Base-by-base conservation (phyloP, 2,329 filamentous ascomycete species). In the Stenocarpella maydis region DNA sequence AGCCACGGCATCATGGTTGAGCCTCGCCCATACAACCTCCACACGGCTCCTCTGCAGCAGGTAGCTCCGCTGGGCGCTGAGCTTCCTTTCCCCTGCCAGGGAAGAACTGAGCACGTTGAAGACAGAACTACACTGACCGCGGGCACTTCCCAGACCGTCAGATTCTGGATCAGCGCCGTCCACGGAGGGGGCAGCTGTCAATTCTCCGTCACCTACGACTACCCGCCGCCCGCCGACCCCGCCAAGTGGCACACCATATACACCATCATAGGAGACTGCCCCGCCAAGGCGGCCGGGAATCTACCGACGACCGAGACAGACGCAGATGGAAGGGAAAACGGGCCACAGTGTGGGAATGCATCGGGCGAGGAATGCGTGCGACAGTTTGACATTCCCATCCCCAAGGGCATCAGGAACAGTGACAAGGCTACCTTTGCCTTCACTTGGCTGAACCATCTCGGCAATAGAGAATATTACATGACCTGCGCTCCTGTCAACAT, bases 401-500 rank as follows among this genome's bases (percentile, higher is more conserved):
- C 58, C 21, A 9, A 12, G 7, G 41, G 58, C 19, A 31, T 61
- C 14, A 26, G 19, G n/a, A 61, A 61, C 12, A 24, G 19, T 10
- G 58, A 61, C 4, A 76, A 71, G 81, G 88, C 86, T 37, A 78
- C 90, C 0, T 81, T 91, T 14, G 84, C 85, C 2, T 91, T 89
- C 88, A 87, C 85, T 6, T 88, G 86, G 86, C 87, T 88, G 77
- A 89, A 88, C 78, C 83, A 84, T 72, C 77, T 88, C 19, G 88
- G 88, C 7, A 88, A 90, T 72, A 82, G 88, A 21, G 89, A 91
- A 75, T 87, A 90, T 82, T 92, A 92, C 80, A 90, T 90, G 87
- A 89, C 90, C 77, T 91, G 89, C 72, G 88, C 88, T 0, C 84
- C 85, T 15, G 84, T 91, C 21, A 82, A 82, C 21, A 85, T 91